Percentiles rank a stretch among this genome's conserved stretches.
phyloP scores from a whole-genome alignment of 2,329 filamentous ascomycete species.

The Exophiala calicioides region DNA sequence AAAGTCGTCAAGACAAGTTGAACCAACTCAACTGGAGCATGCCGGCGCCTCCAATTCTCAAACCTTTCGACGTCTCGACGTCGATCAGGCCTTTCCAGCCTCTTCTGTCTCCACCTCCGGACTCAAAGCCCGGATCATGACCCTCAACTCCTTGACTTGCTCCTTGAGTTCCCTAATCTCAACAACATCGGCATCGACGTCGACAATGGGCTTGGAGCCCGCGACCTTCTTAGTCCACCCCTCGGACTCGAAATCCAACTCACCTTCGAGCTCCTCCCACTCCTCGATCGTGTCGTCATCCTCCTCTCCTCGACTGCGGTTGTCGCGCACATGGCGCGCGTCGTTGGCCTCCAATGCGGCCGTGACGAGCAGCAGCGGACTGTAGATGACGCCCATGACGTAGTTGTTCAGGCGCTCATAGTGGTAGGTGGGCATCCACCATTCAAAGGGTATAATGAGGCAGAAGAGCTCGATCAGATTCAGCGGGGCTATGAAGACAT shows the following conservation, averaged over 20 bases:
- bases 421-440: slow-evolving; percentile 77
- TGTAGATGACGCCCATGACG: slow-evolving; percentile 85
- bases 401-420: slow-evolving; percentile 86
- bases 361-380: slow-evolving; percentile 75
- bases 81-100: slow-evolving; percentile 39
- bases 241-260: slow-evolving; percentile 77
- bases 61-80: no score
- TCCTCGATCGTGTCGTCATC: slow-evolving; percentile 89
- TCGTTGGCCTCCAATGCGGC: slow-evolving; percentile 69
- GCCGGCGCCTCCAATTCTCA: no score
- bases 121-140: slow-evolving; percentile 41
- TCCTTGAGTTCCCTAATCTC: slow-evolving; percentile 55
- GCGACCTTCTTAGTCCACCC: slow-evolving; percentile 83
- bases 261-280: slow-evolving; percentile 79
- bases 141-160: slow-evolving; percentile 63
- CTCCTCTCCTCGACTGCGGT: slow-evolving; percentile 76
- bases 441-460: slow-evolving; percentile 81
- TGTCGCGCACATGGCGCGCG: slow-evolving; percentile 68
- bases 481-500: slow-evolving; percentile 94
- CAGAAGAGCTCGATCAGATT: slow-evolving; percentile 87
- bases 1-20: no score
- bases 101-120: slow-evolving; percentile 20
- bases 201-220: slow-evolving; percentile 75
- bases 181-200: slow-evolving; percentile 72
- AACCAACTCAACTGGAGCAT: no score